Evolutionary conservation across 257 asterid species (phyloP).

Genomic region (Dorcoceras hygrometricum): DNA sequence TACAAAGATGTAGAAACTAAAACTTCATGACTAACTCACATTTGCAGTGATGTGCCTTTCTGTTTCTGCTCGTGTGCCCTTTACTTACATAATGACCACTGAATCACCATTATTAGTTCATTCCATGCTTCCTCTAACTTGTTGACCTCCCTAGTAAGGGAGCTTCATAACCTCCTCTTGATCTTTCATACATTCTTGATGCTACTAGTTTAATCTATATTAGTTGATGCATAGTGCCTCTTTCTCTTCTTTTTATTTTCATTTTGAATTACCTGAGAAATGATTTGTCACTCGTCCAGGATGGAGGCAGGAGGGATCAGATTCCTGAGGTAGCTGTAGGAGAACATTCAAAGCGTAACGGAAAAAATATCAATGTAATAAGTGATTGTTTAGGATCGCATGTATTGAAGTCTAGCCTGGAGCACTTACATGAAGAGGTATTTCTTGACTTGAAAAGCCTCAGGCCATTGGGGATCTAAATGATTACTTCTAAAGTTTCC

Average conservation of each 20-base stretch:
- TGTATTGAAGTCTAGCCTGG: conserved; percentile 71
- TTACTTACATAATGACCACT: background rate
- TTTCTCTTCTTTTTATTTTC: background rate
- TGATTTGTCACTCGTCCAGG: conserved; percentile 34
- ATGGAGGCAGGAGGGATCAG: conserved; percentile 23
- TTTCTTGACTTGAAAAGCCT: conserved; percentile 15
- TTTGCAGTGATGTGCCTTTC: background rate
- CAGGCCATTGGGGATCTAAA: background rate
- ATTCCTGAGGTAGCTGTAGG: conserved; percentile 29
- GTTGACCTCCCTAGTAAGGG: background rate
- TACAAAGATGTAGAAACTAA: background rate
- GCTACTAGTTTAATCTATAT: background rate
- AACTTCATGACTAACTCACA: background rate
- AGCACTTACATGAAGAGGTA: conserved; percentile 87
- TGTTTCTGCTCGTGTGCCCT: background rate
- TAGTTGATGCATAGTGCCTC: background rate
- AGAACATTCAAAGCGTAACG: conserved; percentile 34
- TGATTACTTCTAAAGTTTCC: background rate
- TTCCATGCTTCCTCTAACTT: background rate
- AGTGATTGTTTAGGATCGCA: conserved; percentile 40
- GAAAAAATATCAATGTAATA: conserved; percentile 30
- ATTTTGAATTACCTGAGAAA: conserved; percentile 11
- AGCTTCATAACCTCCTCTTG: background rate
- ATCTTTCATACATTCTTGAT: background rate
- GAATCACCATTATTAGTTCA: background rate